These are phyloP conservation scores for Beauveria bassiana DNA, from an alignment of 2,329 filamentous ascomycete species.

Conservation along the genomic window DNA sequence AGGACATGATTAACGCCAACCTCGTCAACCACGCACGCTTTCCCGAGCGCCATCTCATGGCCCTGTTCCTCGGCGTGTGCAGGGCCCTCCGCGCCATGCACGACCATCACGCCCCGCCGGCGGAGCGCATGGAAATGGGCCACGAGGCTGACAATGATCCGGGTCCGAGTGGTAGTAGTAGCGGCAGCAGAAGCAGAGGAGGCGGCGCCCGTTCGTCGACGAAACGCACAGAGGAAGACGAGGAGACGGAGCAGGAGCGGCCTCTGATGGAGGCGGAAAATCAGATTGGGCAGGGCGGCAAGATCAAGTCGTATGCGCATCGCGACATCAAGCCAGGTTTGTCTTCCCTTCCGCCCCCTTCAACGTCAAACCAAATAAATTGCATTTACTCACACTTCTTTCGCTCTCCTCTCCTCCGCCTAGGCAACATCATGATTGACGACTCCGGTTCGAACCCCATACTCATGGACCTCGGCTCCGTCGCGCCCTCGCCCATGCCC, in stretches of 20 bases:
- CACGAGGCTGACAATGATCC: constrained; percentile 33
- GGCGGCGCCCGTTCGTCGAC: background rate
- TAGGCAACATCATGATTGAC: constrained; percentile 95
- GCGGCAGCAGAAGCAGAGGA: constrained; percentile 20
- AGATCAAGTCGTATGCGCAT: constrained; percentile 78
- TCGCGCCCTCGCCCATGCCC: constrained; percentile 77
- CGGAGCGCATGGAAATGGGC: constrained; percentile 47
- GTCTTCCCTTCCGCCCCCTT: constrained; percentile 17
- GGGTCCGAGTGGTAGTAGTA: constrained; percentile 26
- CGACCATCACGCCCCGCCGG: constrained; percentile 54
- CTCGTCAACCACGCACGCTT: constrained; percentile 90
- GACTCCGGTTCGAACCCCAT: constrained; percentile 84
- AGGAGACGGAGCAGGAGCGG: constrained; percentile 68
- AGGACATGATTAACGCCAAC: constrained; percentile 98
- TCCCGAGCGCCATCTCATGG: constrained; percentile 80
- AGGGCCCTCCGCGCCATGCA: constrained; percentile 86
- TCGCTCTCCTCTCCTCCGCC: too few species aligned
- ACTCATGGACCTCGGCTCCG: constrained; percentile 92
- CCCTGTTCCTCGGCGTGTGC: constrained; percentile 86
- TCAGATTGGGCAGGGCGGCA: constrained; percentile 56
- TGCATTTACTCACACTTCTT: background rate
- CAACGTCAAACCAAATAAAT: background rate
- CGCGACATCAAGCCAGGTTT: constrained; percentile 93
- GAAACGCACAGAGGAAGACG: constrained; percentile 51
- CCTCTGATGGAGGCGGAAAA: constrained; percentile 77